Base-by-base conservation (phyloP, 148 eudicot species). In the Cornus florida region DNA sequence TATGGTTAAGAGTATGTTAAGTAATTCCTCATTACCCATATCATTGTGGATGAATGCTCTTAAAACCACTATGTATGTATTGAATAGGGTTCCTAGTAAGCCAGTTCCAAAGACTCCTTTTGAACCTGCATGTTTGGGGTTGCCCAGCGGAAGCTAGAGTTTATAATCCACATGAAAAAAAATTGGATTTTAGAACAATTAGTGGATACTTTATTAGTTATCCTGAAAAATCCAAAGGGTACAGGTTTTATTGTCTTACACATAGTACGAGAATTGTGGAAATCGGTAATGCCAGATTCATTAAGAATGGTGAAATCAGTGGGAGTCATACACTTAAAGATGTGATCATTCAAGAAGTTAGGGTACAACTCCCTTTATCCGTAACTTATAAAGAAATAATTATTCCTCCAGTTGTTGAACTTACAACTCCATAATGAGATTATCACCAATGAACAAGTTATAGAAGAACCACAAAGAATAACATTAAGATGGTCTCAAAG, bases 81-180 rank as follows among this genome's bases (percentile, higher is more conserved):
- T 70, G 0, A 35, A 70, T 16, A 13, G 46, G 48, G 73, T 70
- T 35, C 73, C 73, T 70, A 70, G 50, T 70, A 70, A 70, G 16
- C 50, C 16, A 33, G 46, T 70, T 38, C 20, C 22, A 32, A 70
- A 13, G 3, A 70, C 73, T 70, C 73, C 7, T 33, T 70, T 33
- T 70, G 73, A 70, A 31, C 28, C 14, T 72, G 7, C 74, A 72
- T 72, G 32, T 72, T 43, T 72, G 74, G 74, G 57, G 74, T 41
- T 72, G 59, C 59, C 74, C 31, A 19, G 10, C 59, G 14, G 59
- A 72, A 22, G 59, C 28, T 14, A 41, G 59, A 23, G 11, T 72
- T 43, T 72, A 72, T 24, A 39, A 72, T 72, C 59, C 74, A 46
- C 10, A 38, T 32, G 73, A 70, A n/a, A 33, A 39, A 1, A 70